Evolutionary conservation across 2,329 filamentous ascomycete species (phyloP).

Genomic region (Arthroderma uncinatum): DNA sequence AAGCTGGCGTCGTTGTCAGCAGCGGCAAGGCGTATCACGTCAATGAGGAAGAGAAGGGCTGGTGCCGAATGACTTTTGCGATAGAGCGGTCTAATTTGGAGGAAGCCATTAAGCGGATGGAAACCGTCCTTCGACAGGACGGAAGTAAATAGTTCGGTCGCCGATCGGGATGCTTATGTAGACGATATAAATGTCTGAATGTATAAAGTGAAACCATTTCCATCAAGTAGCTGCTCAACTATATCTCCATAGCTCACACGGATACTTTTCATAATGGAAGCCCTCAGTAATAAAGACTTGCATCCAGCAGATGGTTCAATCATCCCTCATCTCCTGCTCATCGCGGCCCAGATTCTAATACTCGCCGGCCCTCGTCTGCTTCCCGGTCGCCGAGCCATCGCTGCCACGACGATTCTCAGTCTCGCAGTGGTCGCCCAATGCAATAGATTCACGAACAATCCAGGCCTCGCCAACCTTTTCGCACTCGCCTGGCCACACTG

Average conservation of each 20-base stretch:
- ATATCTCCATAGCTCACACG: not conserved
- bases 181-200: not conserved
- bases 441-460: not conserved
- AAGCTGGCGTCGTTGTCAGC: constrained; percentile 1
- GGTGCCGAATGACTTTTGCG: not conserved
- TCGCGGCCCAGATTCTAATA: not conserved
- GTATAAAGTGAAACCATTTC: not conserved
- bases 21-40: not conserved
- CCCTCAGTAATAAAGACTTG: not conserved
- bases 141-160: not conserved
- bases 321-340: not conserved
- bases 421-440: not conserved
- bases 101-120: not conserved
- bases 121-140: not conserved
- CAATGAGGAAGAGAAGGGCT: not conserved
- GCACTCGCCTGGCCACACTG: not conserved
- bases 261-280: not conserved
- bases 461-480: not conserved
- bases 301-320: not conserved
- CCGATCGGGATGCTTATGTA: not conserved
- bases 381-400: not conserved
- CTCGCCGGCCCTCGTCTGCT: not conserved
- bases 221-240: not conserved
- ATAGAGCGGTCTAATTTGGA: not conserved
- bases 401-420: not conserved